Percentiles rank a stretch among this genome's conserved stretches.
Conservation (phyloP, 345 rosid species). For the Euphorbia lathyris region DNA sequence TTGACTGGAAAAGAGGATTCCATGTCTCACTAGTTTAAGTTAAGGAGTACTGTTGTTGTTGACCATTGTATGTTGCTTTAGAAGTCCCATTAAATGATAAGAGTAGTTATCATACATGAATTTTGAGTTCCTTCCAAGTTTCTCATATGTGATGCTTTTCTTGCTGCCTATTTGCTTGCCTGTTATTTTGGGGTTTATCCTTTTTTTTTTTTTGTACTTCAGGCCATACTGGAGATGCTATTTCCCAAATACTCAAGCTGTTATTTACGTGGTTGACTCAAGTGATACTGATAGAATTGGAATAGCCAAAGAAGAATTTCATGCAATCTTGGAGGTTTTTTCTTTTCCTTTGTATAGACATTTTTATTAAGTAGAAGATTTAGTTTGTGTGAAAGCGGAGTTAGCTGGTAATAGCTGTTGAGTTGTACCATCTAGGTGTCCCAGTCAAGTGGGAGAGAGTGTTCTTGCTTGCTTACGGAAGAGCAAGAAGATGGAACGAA, state of each 20-base stretch:
- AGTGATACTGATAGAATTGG: conserved; percentile 69
- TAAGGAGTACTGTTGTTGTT: neutral
- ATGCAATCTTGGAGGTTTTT: conserved; percentile 70
- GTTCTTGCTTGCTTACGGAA: neutral
- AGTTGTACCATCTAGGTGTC: neutral
- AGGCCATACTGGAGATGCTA: conserved; percentile 91
- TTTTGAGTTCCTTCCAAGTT: neutral
- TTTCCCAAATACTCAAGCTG: conserved; percentile 78
- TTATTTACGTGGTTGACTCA: conserved; percentile 76
- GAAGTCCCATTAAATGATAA: neutral
- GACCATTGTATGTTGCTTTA: neutral
- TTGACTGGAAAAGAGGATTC: too few species aligned
- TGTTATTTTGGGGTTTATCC: neutral
- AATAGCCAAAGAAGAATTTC: conserved; percentile 78
- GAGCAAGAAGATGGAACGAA: neutral
- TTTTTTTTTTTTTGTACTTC: conserved; percentile 4
- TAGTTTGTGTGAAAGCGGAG: neutral
- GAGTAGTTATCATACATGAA: neutral
- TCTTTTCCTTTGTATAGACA: conserved; percentile 14
- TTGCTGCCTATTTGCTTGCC: neutral
- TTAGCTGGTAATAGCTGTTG: neutral
- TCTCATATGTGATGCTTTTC: neutral
- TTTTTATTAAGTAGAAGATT: neutral
- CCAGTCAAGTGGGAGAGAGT: neutral
- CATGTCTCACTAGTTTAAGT: too few species aligned